A percentile compares a stretch with the other conserved stretches of the same genome.
phyloP scores from a whole-genome alignment of 108 stramenopile species.

The Cyclotella baltica region DNA sequence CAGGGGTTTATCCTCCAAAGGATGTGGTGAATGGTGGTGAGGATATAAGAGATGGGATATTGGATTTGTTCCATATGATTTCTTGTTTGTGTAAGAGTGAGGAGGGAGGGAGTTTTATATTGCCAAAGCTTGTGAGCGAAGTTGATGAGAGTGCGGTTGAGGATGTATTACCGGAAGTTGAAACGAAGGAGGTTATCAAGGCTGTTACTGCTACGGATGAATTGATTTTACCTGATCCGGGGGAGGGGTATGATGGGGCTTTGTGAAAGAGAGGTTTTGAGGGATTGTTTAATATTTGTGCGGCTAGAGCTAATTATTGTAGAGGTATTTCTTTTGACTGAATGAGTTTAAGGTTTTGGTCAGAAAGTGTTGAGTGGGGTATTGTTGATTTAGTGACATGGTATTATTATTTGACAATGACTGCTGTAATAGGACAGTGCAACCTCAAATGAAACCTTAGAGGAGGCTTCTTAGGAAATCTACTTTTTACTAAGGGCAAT shows the following conservation, averaged over 20 bases:
- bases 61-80: conserved; percentile 55
- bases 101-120: conserved; percentile 23
- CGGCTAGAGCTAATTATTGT: conserved; percentile 7
- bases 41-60: conserved; percentile 45
- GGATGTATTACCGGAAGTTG: too few species aligned
- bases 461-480: too few species aligned
- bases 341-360: conserved; percentile 25
- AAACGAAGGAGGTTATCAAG: conserved; percentile 8
- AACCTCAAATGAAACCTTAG: not conserved
- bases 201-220: conserved; percentile 31
- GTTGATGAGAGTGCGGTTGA: too few species aligned
- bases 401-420: not conserved
- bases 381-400: not conserved
- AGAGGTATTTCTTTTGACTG: conserved; percentile 17
- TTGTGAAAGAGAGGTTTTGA: conserved; percentile 16
- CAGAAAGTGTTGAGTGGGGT: not conserved
- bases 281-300: not conserved
- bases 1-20: conserved; percentile 47
- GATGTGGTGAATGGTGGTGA: conserved; percentile 46
- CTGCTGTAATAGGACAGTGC: not conserved
- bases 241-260: conserved; percentile 50
- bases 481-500: too few species aligned
- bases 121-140: too few species aligned
- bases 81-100: conserved; percentile 38
- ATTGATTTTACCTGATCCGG: conserved; percentile 44